Evolutionary conservation across 2,329 filamentous ascomycete species (phyloP).

Genomic region (Cyclaneusma minus): DNA sequence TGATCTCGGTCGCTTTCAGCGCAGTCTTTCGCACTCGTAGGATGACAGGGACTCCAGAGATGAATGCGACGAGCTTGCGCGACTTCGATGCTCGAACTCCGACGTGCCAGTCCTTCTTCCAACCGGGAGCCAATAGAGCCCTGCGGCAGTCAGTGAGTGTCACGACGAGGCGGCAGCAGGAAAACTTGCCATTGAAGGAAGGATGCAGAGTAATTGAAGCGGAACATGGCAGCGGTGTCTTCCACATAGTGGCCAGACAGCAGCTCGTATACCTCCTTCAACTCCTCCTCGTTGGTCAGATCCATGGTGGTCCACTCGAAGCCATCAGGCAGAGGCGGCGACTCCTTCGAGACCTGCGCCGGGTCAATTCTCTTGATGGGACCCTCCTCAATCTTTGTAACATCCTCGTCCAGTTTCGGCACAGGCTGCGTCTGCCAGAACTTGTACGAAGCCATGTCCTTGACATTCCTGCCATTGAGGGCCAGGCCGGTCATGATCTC

Average conservation of each 20-base stretch:
- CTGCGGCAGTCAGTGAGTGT: no score
- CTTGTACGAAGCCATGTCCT: constrained; percentile 95
- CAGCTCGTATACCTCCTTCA: constrained; percentile 84
- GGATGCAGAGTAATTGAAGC: constrained; percentile 84
- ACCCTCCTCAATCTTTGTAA: constrained; percentile 51
- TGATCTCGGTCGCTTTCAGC: constrained; percentile 78
- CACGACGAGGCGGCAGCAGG: background rate
- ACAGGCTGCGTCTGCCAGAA: constrained; percentile 99
- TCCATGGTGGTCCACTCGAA: constrained; percentile 96
- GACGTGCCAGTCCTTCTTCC: constrained; percentile 89
- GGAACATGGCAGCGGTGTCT: constrained; percentile 92
- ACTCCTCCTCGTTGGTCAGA: constrained; percentile 58
- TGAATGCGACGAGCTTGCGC: constrained; percentile 83
- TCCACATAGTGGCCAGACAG: constrained; percentile 93
- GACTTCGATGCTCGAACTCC: constrained; percentile 77
- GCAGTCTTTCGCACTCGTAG: constrained; percentile 64
- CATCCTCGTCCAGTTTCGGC: constrained; percentile 57
- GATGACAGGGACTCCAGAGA: constrained; percentile 79
- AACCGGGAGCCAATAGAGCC: constrained; percentile 89
- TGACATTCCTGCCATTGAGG: constrained; percentile 71
- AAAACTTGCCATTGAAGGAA: constrained; percentile 69
- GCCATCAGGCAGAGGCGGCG: constrained; percentile 58
- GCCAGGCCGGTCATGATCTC: constrained; percentile 64
- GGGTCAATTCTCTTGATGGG: constrained; percentile 69
- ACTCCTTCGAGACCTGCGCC: constrained; percentile 65